Percentiles rank a stretch among this genome's conserved stretches.
Conservation (phyloP, 306 rosid species). For the Medicago ruthenica region DNA sequence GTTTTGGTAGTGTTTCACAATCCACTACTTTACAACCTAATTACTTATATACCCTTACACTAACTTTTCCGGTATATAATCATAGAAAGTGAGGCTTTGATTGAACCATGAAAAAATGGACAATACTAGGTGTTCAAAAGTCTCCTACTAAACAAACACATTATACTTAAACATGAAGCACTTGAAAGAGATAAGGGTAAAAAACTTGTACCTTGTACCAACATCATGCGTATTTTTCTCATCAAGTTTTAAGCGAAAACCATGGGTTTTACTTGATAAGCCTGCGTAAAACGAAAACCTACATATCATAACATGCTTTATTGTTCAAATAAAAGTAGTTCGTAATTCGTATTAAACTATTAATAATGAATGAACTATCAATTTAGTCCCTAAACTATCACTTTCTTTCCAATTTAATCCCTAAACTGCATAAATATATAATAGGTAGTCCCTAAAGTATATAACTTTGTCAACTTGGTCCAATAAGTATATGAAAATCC, state of each 20-base stretch:
- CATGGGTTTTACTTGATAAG: conserved; percentile 60
- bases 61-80: conserved; percentile 24
- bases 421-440: too few species aligned
- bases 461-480: too few species aligned
- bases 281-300: conserved; percentile 57
- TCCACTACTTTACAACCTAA: conserved; percentile 20
- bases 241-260: conserved; percentile 54
- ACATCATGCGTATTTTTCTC: conserved; percentile 59
- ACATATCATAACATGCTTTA: conserved; percentile 25
- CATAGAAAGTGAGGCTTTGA: neutral
- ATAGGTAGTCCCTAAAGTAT: too few species aligned
- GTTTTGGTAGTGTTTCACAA: neutral
- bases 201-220: conserved; percentile 61
- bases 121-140: conserved; percentile 14
- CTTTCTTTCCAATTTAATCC: too few species aligned
- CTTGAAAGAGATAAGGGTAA: conserved; percentile 35
- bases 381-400: neutral
- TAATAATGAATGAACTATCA: too few species aligned
- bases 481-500: too few species aligned
- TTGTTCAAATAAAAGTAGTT: conserved; percentile 17
- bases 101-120: conserved; percentile 15
- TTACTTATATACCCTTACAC: neutral
- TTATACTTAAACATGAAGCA: conserved; percentile 22
- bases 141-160: conserved; percentile 2
- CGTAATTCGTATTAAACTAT: too few species aligned